A percentile compares a stretch with the other conserved stretches of the same genome.
phyloP scores from a whole-genome alignment of 352 stramenopile species.

The Pythium scleroteichum region DNA sequence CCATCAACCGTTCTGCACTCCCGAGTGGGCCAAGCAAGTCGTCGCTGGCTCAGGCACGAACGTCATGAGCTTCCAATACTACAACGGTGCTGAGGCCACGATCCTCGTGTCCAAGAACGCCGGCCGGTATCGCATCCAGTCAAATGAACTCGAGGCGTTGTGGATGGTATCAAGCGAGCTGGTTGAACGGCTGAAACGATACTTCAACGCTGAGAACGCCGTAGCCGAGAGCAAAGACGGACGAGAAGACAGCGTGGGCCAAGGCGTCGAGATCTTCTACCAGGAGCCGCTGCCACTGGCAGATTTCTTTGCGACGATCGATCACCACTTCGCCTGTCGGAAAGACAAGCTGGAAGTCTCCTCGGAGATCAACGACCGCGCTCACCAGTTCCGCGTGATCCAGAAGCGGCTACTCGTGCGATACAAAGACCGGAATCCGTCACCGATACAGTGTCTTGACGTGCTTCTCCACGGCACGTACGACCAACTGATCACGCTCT shows the following conservation, averaged over 20 bases:
- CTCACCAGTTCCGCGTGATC: slow-evolving; percentile 88
- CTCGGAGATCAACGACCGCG: slow-evolving; percentile 78
- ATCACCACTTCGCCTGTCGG: slow-evolving; percentile 78
- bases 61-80: slow-evolving; percentile 89
- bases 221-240: slow-evolving; percentile 30
- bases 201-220: slow-evolving; percentile 35
- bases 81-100: slow-evolving; percentile 80
- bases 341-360: slow-evolving; percentile 65
- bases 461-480: slow-evolving; percentile 87
- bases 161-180: slow-evolving; percentile 84
- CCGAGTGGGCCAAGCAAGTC: slow-evolving; percentile 73
- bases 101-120: slow-evolving; percentile 91
- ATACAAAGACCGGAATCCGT: slow-evolving; percentile 89
- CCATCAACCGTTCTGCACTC: slow-evolving; percentile 66
- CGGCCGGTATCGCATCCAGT: slow-evolving; percentile 87
- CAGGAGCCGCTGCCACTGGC: slow-evolving; percentile 81
- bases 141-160: slow-evolving; percentile 76
- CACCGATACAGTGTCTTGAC: slow-evolving; percentile 80
- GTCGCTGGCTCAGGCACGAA: slow-evolving; percentile 61
- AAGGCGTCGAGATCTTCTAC: slow-evolving; percentile 66
- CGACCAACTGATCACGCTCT: slow-evolving; percentile 74
- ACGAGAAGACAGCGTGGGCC: slow-evolving; percentile 7
- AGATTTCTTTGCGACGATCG: slow-evolving; percentile 88
- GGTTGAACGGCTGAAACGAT: slow-evolving; percentile 51
- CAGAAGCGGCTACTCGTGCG: slow-evolving; percentile 89